These are phyloP conservation scores for Cicer bijugum DNA, from an alignment of 306 rosid species.

Conservation along the genomic window DNA sequence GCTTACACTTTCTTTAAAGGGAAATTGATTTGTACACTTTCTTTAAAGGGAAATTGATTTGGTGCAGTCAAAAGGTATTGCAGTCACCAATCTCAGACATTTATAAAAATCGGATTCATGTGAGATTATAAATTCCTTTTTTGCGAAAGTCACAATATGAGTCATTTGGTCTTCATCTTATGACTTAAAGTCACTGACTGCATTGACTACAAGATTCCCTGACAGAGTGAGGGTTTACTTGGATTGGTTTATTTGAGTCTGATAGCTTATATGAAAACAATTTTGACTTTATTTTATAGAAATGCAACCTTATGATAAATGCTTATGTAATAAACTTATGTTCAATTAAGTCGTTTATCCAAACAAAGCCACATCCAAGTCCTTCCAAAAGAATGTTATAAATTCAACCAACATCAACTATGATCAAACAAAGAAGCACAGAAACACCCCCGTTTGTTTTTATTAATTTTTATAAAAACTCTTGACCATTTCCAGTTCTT, in stretches of 20 bases:
- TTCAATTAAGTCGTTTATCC: not conserved
- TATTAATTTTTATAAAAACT: not conserved
- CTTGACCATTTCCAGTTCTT: not conserved
- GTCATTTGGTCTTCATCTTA: not conserved
- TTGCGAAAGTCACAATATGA: not conserved
- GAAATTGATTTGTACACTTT: too few relatives aligned
- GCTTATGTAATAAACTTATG: not conserved
- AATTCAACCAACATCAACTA: constrained; percentile 17
- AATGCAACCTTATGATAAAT: not conserved
- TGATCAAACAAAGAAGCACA: constrained; percentile 19
- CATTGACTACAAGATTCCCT: not conserved
- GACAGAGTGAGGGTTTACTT: not conserved
- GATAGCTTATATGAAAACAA: not conserved
- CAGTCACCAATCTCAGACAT: not conserved
- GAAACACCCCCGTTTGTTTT: not conserved
- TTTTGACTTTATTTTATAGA: not conserved
- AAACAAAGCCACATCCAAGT: not conserved
- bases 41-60: not conserved
- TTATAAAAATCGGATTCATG: not conserved
- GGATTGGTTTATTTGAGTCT: not conserved
- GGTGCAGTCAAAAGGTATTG: not conserved
- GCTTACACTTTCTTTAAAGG: not conserved
- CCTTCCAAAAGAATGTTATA: not conserved
- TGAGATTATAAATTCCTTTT: not conserved
- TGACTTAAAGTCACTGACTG: not conserved